A percentile compares a stretch with the other conserved stretches of the same genome.
phyloP scores from a whole-genome alignment of 1,284 basidiomycete species.

The Hortiboletus rubellus region DNA sequence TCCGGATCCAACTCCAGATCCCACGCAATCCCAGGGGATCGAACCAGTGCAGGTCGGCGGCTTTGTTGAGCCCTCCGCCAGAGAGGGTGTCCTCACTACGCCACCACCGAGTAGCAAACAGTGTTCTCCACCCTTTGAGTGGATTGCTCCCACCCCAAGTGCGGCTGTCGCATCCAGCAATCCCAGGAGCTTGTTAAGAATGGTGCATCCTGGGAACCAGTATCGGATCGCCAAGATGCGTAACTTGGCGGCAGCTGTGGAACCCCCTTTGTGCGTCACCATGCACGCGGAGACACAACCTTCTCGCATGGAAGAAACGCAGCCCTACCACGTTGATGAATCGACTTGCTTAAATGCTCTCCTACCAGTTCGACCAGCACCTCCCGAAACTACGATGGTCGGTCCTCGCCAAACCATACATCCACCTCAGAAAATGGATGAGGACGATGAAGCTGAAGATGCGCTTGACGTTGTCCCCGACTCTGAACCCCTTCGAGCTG shows the following conservation, averaged over 20 bases:
- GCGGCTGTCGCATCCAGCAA: constrained; percentile 26
- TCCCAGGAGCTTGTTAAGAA: constrained; percentile 33
- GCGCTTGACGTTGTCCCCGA: constrained; percentile 53
- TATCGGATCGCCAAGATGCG: constrained; percentile 34
- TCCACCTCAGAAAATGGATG: background rate
- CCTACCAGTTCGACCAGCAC: background rate
- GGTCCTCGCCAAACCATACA: background rate
- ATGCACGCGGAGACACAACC: constrained; percentile 25
- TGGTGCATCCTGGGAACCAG: constrained; percentile 33
- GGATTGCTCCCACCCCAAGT: constrained; percentile 24
- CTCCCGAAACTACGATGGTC: background rate
- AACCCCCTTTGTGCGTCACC: constrained; percentile 18
- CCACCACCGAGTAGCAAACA: constrained; percentile 3
- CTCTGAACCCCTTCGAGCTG: constrained; percentile 47
- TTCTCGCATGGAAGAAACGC: constrained; percentile 21
- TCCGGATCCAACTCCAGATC: constrained; percentile 23
- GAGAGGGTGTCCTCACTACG: background rate
- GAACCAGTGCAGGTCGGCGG: constrained; percentile 3
- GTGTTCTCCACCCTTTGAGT: constrained; percentile 25
- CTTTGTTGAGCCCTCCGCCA: background rate
- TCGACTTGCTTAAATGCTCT: background rate
- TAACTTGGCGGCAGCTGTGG: constrained; percentile 21
- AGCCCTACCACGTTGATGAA: constrained; percentile 5
- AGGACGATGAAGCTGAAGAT: constrained; percentile 22
- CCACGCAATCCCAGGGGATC: constrained; percentile 28